Evolutionary conservation across 2,329 filamentous ascomycete genomes (phyloP), one percentile per base, ranked within the genome.

Genomic region (Penicillium brevicompactum): DNA sequence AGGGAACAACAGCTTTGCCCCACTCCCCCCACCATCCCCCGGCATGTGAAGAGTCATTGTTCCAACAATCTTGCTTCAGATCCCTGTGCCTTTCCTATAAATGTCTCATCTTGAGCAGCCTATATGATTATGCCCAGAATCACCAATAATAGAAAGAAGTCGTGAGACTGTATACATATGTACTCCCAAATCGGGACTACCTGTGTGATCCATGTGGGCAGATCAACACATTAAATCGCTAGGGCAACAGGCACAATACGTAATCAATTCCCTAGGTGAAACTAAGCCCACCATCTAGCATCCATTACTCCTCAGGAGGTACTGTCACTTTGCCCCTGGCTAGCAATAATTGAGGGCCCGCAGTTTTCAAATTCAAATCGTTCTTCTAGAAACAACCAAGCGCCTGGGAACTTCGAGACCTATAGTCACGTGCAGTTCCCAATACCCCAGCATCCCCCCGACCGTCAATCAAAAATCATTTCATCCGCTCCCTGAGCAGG

Each of bases 321-420:
- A 34, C 8, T 34, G 31, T 34, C 13, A 8, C 13, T 10, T 34
- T 34, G 9, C 9, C 31, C 30, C 31, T 24, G 37, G 31, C 31
- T 37, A 4, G 7, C 9, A 46, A 46, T 7, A 34, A 37, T n/a
- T 56, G 46, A 56, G 22, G 31, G 40, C 18, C 54, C 41, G 46
- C 49, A 44, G 16, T 56, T 56, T 56, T 53, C 46, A 31, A 30
- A 53, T 56, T 24, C n/a, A n/a, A n/a, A n/a, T n/a, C n/a, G n/a
- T n/a, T 46, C 31, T 37, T 46, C 45, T 13, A 46, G 45, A 46
- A 24, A 53, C 13, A 27, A 38, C 21, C 34, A 34, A 18, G 49
- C 48, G 49, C 32, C 49, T 24, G 32, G 46, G 54, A 53, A 50
- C 54, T 43, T 34, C 11, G 30, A 46, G 49, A 34, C 7, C 14